These are phyloP conservation scores for Beauveria sp. DNA, from an alignment of 2,329 filamentous ascomycete genomes.

Conservation along the genomic window DNA sequence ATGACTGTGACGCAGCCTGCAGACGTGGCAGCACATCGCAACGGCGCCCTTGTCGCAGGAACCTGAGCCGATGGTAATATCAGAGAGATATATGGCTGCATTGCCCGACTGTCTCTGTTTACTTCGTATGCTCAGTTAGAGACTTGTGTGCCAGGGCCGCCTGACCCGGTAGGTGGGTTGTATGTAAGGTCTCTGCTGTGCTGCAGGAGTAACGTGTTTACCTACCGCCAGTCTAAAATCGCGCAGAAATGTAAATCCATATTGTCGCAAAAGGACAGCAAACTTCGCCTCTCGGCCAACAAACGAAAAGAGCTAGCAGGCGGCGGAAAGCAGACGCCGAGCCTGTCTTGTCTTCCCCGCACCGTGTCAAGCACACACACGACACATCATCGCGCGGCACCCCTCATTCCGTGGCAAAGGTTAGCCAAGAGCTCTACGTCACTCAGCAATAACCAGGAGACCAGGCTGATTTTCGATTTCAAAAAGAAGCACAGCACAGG, in stretches of 20 bases:
- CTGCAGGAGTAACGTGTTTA: not conserved
- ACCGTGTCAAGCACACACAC: not conserved
- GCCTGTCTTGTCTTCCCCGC: constrained; percentile 2
- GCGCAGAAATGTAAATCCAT: not conserved
- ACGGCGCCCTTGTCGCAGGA: not conserved
- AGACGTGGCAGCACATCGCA: not conserved
- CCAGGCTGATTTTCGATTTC: not conserved
- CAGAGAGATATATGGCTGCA: not conserved
- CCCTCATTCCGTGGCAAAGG: not conserved
- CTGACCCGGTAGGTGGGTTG: not conserved
- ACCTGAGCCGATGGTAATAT: not conserved
- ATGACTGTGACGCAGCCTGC: not conserved
- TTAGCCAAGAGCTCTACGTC: not conserved
- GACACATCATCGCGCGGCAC: not conserved
- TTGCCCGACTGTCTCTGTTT: not conserved
- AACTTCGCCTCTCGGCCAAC: not conserved
- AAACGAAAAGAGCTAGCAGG: not conserved
- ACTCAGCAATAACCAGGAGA: not conserved
- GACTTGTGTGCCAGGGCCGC: not conserved
- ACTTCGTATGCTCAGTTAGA: too few relatives aligned
- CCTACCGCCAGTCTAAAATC: not conserved
- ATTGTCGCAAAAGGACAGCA: not conserved
- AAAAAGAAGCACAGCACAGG: not conserved
- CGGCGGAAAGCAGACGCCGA: not conserved
- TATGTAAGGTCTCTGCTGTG: not conserved